Base-by-base conservation (phyloP, 176 grass and related monocot genomes). In the Eleusine coracana region DNA sequence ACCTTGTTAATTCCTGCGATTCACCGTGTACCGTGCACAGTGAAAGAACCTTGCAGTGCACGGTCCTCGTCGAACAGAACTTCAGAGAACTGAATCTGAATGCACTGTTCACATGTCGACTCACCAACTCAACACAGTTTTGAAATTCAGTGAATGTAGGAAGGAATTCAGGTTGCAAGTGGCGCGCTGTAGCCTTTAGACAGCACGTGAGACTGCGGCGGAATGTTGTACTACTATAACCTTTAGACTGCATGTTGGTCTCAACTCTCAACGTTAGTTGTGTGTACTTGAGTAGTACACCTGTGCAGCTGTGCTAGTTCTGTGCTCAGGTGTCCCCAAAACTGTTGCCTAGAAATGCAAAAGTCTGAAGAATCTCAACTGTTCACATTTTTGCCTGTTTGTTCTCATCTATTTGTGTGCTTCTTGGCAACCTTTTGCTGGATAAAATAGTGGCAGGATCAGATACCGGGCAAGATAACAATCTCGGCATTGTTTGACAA, bases 311-410 rank as follows among this genome's bases (percentile, higher is more conserved):
- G 74, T 76, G 74, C 36, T 42, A 27, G 69, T 64, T 13, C 63
- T 76, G 11, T 80, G 72, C 82, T 42, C 72, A 76, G 82, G 82
- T 42, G 48, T 9, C 46, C 45, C 3, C 3, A 11, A 41, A 29
- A 44, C 71, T 74, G 36, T 29, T 84, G 27, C 25, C 69, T n/a
- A 17, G 46, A 37, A 59, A 7, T 46, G 73, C 23, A 84, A 2
- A 44, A 1, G 3, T 69, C 25, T 25, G 54, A 14, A 36, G 11
- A 46, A 49, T 78, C 10, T 34, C 17, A 36, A n/a, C 42, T 60
- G 39, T n/a, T 59, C 71, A 55, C 44, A 5, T 28, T 18, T 7
- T 8, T 42, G 61, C 15, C 71, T 39, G 20, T 20, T 41, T 76
- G 36, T 55, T 66, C 20, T 39, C 23, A 39, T 9, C 4, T 55